phyloP scores from a whole-genome alignment of 306 rosid genomes.

The Lotus japonicus region DNA sequence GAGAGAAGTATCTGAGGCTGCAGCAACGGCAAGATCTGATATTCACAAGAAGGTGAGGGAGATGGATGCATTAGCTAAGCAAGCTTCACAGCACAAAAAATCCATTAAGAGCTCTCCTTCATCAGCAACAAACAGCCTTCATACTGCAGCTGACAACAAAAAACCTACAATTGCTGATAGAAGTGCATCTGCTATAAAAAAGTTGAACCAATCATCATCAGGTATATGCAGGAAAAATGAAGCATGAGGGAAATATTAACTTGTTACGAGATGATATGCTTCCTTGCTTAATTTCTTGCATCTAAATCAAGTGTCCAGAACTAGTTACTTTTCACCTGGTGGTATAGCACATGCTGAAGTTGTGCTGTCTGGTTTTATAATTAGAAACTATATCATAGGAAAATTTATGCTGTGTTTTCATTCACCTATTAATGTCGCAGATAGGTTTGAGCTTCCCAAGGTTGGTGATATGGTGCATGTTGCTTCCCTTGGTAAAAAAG shows the following conservation, averaged over 20 bases:
- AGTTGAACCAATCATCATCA: conserved; percentile 28
- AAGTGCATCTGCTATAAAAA: conserved; percentile 31
- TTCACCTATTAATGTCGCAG: conserved; percentile 43
- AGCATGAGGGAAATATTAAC: neutral
- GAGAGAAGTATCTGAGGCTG: conserved; percentile 63
- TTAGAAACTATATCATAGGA: neutral
- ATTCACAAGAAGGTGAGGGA: conserved; percentile 66
- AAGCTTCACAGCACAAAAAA: conserved; percentile 32
- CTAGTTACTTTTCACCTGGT: neutral
- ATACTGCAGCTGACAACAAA: conserved; percentile 13
- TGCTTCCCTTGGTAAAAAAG: conserved; percentile 70
- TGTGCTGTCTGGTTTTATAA: conserved; percentile 3
- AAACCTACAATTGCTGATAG: conserved; percentile 28
- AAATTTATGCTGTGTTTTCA: conserved; percentile 1
- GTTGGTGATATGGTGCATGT: conserved; percentile 69
- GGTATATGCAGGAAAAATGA: conserved; percentile 39
- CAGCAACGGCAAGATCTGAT: conserved; percentile 65
- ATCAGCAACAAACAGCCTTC: conserved; percentile 24
- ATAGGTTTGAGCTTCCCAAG: conserved; percentile 47
- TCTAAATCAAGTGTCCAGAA: neutral
- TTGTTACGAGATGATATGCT: neutral
- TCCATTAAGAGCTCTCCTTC: conserved; percentile 25
- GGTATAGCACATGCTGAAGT: neutral
- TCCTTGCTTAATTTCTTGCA: neutral
- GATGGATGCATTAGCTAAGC: conserved; percentile 43